Conservation (phyloP, 1,139 yeast genomes). For the Candida tropicalis region DNA sequence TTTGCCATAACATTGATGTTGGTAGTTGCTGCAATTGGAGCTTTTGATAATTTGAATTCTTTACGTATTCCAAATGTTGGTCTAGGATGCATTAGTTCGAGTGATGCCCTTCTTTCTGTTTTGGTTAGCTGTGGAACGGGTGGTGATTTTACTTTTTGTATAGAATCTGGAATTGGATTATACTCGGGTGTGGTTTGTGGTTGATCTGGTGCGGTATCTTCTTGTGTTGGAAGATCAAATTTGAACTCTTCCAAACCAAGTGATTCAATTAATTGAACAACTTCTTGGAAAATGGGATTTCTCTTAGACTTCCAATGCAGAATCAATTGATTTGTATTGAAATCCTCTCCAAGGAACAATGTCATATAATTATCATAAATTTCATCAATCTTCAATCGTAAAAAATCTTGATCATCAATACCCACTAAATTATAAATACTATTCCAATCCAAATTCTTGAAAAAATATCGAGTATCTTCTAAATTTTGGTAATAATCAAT, state of each 20-base stretch:
- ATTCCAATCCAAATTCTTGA: slow-evolving; percentile 23
- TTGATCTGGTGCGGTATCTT: background rate
- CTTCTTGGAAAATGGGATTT: slow-evolving; percentile 23
- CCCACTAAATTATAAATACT: slow-evolving; percentile 18
- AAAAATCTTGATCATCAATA: slow-evolving; percentile 21
- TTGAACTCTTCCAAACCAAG: slow-evolving; percentile 20
- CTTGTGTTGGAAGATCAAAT: slow-evolving; percentile 8
- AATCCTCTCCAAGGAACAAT: slow-evolving; percentile 11
- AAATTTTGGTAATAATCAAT: slow-evolving; percentile 14
- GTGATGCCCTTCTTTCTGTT: slow-evolving; percentile 31
- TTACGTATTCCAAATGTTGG: slow-evolving; percentile 17
- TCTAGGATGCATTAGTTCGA: slow-evolving; percentile 32
- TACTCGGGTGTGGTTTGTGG: background rate
- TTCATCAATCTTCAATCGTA: slow-evolving; percentile 27
- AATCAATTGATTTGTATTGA: slow-evolving; percentile 11
- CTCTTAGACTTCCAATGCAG: slow-evolving; percentile 21
- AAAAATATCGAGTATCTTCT: slow-evolving; percentile 21
- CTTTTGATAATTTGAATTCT: slow-evolving; percentile 27
- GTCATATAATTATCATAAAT: slow-evolving; percentile 21
- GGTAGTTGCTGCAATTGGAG: slow-evolving; percentile 38
- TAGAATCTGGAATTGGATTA: background rate
- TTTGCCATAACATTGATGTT: slow-evolving; percentile 38
- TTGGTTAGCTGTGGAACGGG: slow-evolving; percentile 27
- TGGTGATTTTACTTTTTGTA: slow-evolving; percentile 6
- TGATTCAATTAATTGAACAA: slow-evolving; percentile 21